Evolutionary conservation across 495 filamentous ascomycete genomes (phyloP).

Genomic region (Podospora pseudopauciseta): DNA sequence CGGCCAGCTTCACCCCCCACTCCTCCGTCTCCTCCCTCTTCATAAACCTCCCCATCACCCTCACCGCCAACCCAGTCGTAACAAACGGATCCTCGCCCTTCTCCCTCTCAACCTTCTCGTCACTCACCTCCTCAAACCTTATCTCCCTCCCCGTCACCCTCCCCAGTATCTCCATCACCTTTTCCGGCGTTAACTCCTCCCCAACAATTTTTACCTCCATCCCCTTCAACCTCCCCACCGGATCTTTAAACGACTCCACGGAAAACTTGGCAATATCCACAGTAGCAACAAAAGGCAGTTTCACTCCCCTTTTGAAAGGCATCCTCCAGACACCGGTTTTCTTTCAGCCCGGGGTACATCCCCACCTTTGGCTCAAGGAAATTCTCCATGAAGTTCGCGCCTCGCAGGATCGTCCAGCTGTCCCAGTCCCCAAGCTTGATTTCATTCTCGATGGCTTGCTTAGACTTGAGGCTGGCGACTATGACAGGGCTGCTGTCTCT

Average conservation of each 20-base stretch:
- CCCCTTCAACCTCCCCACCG: conserved; percentile 32
- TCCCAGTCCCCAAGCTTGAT: conserved; percentile 35
- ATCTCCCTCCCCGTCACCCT: conserved; percentile 34
- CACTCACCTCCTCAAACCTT: conserved; percentile 33
- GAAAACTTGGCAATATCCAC: conserved; percentile 50
- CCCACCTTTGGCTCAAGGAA: conserved; percentile 36
- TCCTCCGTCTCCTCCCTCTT: conserved; percentile 36
- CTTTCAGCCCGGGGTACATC: conserved; percentile 38
- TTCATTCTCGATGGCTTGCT: conserved; percentile 37
- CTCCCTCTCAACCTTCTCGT: conserved; percentile 38
- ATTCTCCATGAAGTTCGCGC: conserved; percentile 52
- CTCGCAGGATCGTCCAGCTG: conserved; percentile 43
- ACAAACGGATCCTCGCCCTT: conserved; percentile 27
- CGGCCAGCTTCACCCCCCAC: conserved; percentile 32
- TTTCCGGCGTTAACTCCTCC: conserved; percentile 34
- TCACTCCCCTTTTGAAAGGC: conserved; percentile 23
- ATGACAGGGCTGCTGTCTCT: neutral
- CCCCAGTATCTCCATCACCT: conserved; percentile 33
- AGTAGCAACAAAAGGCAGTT: conserved; percentile 42
- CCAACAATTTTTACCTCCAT: conserved; percentile 40
- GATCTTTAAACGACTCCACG: conserved; percentile 41
- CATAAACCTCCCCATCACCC: conserved; percentile 33
- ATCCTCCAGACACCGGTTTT: conserved; percentile 32
- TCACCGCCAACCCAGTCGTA: conserved; percentile 16
- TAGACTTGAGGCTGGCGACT: conserved; percentile 28